A percentile compares a stretch with the other conserved stretches of the same genome.
These are phyloP conservation scores for Apophysomyces trapeziformis DNA, from an alignment of 371 early-diverging fungal genomes.

Conservation along the genomic window DNA sequence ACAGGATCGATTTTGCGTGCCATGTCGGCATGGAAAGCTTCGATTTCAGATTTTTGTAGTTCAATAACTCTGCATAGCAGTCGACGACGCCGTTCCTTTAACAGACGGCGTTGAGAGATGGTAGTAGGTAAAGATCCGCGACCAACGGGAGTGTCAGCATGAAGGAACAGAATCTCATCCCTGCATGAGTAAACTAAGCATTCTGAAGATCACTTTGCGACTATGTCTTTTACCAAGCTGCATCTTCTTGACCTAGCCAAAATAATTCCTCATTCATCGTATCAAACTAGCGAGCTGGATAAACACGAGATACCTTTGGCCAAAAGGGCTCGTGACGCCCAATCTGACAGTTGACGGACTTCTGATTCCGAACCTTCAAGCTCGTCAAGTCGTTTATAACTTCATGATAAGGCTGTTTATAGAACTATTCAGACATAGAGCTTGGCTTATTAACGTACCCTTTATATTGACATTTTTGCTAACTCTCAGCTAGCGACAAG, in stretches of 20 bases:
- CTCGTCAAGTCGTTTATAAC: too few species aligned
- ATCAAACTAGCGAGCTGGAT: too few species aligned
- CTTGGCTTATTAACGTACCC: too few species aligned
- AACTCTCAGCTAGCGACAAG: too few species aligned
- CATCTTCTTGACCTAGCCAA: slow-evolving; percentile 1
- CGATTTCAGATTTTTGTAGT: background rate
- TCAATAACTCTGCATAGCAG: background rate
- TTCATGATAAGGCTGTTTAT: too few species aligned
- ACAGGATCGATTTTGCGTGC: slow-evolving; percentile 1
- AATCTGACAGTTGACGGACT: too few species aligned
- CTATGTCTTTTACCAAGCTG: background rate
- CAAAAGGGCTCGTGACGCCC: too few species aligned
- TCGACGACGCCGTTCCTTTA: slow-evolving; percentile 3
- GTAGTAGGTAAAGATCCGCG: background rate
- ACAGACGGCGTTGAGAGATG: background rate
- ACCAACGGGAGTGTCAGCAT: slow-evolving; percentile 6
- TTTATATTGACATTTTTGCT: too few species aligned
- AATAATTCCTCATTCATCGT: background rate
- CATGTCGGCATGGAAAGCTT: slow-evolving; percentile 2
- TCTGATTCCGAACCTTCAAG: too few species aligned
- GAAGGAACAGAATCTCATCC: background rate
- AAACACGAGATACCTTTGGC: too few species aligned
- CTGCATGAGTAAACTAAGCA: background rate
- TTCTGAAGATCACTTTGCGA: background rate
- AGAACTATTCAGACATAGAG: too few species aligned